A percentile compares a stretch with the other conserved stretches of the same genome.
Conservation (phyloP, 306 rosid species). For the Vachellia collinsii region DNA sequence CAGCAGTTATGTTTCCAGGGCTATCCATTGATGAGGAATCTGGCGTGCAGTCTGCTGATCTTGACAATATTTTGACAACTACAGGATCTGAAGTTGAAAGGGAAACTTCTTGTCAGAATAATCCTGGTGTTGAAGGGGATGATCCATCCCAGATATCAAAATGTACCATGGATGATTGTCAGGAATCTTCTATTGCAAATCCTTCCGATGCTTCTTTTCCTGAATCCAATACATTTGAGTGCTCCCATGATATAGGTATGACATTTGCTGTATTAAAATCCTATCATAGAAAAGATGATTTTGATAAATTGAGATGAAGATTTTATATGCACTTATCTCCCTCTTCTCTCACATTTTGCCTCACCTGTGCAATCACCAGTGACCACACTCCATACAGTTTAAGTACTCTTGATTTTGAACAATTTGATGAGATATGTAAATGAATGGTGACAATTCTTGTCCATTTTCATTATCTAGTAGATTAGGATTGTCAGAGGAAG, state of each 20-base stretch:
- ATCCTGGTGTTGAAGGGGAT: constrained; percentile 48
- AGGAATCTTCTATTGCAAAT: constrained; percentile 45
- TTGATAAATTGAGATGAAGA: constrained; percentile 11
- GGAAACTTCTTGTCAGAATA: constrained; percentile 39
- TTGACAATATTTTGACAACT: constrained; percentile 42
- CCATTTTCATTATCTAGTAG: constrained; percentile 10
- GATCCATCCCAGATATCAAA: constrained; percentile 46
- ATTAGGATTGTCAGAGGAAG: not conserved
- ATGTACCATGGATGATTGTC: constrained; percentile 40
- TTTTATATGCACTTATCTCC: not conserved
- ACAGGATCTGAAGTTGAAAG: constrained; percentile 53
- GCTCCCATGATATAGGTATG: constrained; percentile 63
- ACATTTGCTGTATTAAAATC: constrained; percentile 15
- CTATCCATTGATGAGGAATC: constrained; percentile 51
- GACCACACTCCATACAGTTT: not conserved
- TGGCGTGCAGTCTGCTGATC: constrained; percentile 24
- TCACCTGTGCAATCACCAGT: not conserved
- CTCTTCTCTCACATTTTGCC: not conserved
- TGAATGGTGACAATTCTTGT: constrained; percentile 3
- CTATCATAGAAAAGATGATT: not conserved
- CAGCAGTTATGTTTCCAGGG: constrained; percentile 40
- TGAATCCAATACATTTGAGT: constrained; percentile 46
- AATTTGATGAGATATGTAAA: not conserved
- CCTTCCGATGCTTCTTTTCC: constrained; percentile 46
- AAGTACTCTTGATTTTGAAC: constrained; percentile 19